Evolutionary conservation across 768 basidiomycete species (phyloP).

Genomic region (Megacollybia marginata): DNA sequence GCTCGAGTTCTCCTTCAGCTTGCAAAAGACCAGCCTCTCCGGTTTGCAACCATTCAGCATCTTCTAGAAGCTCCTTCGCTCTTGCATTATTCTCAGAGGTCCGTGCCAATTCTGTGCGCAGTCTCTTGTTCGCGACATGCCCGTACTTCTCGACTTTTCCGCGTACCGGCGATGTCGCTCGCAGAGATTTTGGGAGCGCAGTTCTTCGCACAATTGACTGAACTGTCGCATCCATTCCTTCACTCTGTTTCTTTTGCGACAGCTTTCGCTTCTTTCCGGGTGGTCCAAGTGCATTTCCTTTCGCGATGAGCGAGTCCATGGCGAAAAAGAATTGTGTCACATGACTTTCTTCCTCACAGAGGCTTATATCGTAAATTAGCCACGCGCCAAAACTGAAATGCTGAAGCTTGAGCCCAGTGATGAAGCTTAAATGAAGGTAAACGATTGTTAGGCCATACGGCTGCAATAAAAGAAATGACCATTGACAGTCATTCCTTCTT

Average conservation of each 20-base stretch:
- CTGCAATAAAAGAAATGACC: too few relatives aligned
- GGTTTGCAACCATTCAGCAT: conserved; percentile 64
- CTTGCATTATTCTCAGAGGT: conserved; percentile 57
- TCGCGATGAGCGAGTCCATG: conserved; percentile 73
- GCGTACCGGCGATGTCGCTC: conserved; percentile 36
- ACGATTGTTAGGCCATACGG: too few relatives aligned
- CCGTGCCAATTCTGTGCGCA: conserved; percentile 60
- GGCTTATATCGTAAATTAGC: too few relatives aligned
- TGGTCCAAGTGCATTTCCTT: conserved; percentile 52
- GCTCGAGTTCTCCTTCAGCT: conserved; percentile 73
- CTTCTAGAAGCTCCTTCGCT: conserved; percentile 53
- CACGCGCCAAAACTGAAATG: too few relatives aligned
- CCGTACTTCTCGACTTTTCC: conserved; percentile 41
- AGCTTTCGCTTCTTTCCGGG: conserved; percentile 37
- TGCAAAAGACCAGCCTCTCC: conserved; percentile 70
- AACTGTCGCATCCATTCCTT: conserved; percentile 39
- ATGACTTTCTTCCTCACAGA: too few relatives aligned
- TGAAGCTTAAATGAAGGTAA: too few relatives aligned
- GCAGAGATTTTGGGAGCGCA: conserved; percentile 62
- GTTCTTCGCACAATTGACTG: conserved; percentile 55
- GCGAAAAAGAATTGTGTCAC: neutral
- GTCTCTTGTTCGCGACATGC: conserved; percentile 69
- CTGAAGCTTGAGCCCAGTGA: too few relatives aligned
- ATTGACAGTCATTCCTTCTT: too few relatives aligned
- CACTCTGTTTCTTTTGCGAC: conserved; percentile 10